Conservation (phyloP, 2,329 filamentous ascomycete genomes). For the Incumbomyces delicatus region DNA sequence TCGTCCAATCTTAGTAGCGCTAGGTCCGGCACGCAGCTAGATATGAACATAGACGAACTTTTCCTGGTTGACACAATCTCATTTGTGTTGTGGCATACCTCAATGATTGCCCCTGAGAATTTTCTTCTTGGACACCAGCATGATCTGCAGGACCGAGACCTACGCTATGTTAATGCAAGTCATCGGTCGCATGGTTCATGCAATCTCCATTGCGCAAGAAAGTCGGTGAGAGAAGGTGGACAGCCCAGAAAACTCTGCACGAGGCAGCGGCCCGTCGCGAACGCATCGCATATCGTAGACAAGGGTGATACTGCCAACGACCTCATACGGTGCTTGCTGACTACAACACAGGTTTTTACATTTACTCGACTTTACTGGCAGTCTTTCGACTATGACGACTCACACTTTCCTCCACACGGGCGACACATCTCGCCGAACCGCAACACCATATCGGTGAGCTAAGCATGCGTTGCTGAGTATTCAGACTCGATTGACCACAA, state of each 20-base stretch:
- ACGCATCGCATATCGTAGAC: conserved; percentile 1
- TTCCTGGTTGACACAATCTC: too few species aligned
- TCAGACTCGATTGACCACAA: too few species aligned
- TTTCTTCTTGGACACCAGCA: background rate
- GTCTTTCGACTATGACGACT: too few species aligned
- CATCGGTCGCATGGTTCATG: conserved; percentile 1
- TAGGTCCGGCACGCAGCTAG: too few species aligned
- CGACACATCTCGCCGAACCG: too few species aligned
- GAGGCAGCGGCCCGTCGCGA: conserved; percentile 7
- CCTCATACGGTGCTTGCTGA: conserved; percentile 1
- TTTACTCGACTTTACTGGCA: too few species aligned
- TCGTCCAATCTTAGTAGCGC: too few species aligned
- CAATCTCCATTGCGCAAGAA: conserved; percentile 7
- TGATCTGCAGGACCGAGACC: conserved; percentile 1
- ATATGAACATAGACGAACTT: too few species aligned
- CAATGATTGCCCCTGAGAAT: background rate
- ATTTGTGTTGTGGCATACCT: background rate
- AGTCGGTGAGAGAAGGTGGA: conserved; percentile 8
- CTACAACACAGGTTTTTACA: background rate
- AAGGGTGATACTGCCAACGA: background rate
- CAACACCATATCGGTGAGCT: too few species aligned
- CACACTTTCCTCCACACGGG: too few species aligned
- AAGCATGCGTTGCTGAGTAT: too few species aligned
- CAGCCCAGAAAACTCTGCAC: conserved; percentile 2
- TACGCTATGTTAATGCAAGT: conserved; percentile 3